Evolutionary conservation across 1,139 yeast species (phyloP).

Genomic region (Sugiyamaella grinbergsii): DNA sequence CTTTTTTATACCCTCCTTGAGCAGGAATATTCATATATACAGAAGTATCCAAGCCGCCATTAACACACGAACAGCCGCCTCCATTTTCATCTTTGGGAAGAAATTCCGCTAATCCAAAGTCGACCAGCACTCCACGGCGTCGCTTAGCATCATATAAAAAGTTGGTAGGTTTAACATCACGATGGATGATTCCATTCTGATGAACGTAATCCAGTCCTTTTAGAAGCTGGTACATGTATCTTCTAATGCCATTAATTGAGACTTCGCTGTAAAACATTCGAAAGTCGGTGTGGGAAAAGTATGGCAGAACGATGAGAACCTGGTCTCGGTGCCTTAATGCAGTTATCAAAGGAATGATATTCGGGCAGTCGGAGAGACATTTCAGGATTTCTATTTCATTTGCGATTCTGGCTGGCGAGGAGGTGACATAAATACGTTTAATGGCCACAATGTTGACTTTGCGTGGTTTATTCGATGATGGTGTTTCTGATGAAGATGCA

Average conservation of each 20-base stretch:
- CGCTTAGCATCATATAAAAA: constrained; percentile 76
- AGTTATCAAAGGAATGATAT: constrained; percentile 87
- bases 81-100: constrained; percentile 26
- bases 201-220: constrained; percentile 78
- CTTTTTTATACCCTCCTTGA: constrained; percentile 41
- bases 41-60: constrained; percentile 27
- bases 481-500: constrained; percentile 1
- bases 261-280: constrained; percentile 75
- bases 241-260: constrained; percentile 75
- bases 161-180: constrained; percentile 90
- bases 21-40: constrained; percentile 29
- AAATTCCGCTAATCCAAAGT: constrained; percentile 86
- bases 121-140: constrained; percentile 83
- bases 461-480: neutral
- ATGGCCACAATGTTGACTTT: constrained; percentile 73
- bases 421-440: constrained; percentile 91
- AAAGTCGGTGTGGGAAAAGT: constrained; percentile 87
- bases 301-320: constrained; percentile 89
- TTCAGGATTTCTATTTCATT: constrained; percentile 82
- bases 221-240: constrained; percentile 77
- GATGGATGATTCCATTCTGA: constrained; percentile 72
- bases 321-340: constrained; percentile 88
- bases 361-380: constrained; percentile 62
- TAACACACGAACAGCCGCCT: constrained; percentile 30
- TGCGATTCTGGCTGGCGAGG: constrained; percentile 86